These are phyloP conservation scores for Vigna angularis DNA, from an alignment of 306 rosid species.

Conservation along the genomic window DNA sequence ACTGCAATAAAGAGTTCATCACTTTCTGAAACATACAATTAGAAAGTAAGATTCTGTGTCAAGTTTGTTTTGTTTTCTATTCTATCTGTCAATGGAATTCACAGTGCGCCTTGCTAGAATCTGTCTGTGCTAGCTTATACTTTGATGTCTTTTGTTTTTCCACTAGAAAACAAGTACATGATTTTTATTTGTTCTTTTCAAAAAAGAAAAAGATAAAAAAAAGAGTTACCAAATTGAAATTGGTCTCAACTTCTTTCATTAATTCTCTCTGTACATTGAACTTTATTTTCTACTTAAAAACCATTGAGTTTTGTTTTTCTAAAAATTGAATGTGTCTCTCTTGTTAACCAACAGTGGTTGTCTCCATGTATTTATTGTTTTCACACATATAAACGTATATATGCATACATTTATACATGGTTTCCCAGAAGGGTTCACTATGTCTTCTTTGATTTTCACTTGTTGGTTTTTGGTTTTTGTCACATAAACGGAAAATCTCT, in stretches of 20 bases:
- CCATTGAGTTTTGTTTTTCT: not conserved
- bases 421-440: constrained; percentile 39
- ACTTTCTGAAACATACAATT: not conserved
- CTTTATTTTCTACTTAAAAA: not conserved
- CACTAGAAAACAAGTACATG: no score
- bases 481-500: constrained; percentile 69
- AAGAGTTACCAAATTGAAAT: not conserved
- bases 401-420: constrained; percentile 20
- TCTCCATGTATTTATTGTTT: constrained; percentile 46
- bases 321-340: not conserved
- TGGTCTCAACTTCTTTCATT: not conserved
- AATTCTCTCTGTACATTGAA: not conserved
- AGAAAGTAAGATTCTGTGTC: no score
- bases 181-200: not conserved
- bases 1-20: not conserved
- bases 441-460: constrained; percentile 51
- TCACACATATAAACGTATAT: constrained; percentile 2
- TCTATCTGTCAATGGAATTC: not conserved
- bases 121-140: not conserved
- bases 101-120: not conserved
- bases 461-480: constrained; percentile 57
- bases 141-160: no score
- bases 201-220: not conserved
- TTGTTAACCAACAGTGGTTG: constrained; percentile 38
- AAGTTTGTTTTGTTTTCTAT: no score